Percentiles rank a stretch among this genome's conserved stretches.
Conservation (phyloP, 768 basidiomycete genomes). For the Tulasnella sp. region DNA sequence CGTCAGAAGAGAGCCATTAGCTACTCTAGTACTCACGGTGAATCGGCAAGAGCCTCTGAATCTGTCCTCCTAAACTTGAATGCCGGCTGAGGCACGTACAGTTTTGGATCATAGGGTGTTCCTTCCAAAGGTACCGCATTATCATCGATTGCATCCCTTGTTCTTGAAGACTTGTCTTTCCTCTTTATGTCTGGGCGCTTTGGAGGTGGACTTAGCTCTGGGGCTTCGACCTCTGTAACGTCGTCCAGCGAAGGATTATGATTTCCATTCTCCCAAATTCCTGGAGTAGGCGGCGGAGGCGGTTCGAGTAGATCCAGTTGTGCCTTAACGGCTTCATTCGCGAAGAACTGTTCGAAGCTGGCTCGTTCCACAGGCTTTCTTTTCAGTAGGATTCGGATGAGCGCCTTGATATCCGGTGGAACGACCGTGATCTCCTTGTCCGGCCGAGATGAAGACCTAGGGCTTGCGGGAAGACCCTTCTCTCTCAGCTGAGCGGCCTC, state of each 20-base stretch:
- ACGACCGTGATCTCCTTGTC: conserved; percentile 37
- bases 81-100: conserved; percentile 7
- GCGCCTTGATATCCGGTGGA: conserved; percentile 71
- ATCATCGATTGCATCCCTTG: background rate
- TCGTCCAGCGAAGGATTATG: conserved; percentile 17
- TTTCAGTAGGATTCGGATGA: conserved; percentile 75
- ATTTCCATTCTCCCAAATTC: background rate
- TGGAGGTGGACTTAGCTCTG: background rate
- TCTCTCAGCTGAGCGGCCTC: conserved; percentile 32
- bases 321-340: conserved; percentile 52
- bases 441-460: background rate
- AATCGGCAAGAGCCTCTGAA: background rate
- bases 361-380: conserved; percentile 75
- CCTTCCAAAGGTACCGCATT: conserved; percentile 7
- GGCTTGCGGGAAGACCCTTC: conserved; percentile 34
- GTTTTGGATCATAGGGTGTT: conserved; percentile 9
- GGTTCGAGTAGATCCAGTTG: conserved; percentile 60
- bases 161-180: background rate
- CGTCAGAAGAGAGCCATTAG: background rate
- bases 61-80: conserved; percentile 10
- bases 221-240: conserved; percentile 19
- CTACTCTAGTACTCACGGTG: background rate
- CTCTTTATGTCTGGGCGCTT: background rate
- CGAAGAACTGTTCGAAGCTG: conserved; percentile 87
- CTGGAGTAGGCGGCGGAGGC: background rate